A percentile compares a stretch with the other conserved stretches of the same genome.
phyloP scores from a whole-genome alignment of 805 yeast genomes.

The Wickerhamomyces strasburgensis region DNA sequence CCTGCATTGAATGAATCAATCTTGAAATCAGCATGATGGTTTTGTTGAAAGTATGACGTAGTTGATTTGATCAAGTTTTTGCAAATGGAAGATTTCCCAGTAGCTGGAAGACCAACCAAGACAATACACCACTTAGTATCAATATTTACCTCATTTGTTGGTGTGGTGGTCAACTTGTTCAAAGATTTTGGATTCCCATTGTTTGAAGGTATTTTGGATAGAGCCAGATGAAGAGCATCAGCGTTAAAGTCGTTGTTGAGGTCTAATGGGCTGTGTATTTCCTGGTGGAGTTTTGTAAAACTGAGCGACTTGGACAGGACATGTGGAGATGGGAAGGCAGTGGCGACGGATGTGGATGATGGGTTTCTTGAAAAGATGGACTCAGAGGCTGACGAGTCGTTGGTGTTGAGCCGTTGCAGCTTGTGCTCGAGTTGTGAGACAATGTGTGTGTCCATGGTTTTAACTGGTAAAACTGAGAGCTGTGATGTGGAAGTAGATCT shows the following conservation, averaged over 20 bases:
- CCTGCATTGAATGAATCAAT: conserved; percentile 67
- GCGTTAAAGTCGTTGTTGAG: conserved; percentile 2
- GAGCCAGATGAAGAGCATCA: conserved; percentile 16
- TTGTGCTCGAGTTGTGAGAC: conserved; percentile 8
- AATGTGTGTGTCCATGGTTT: conserved; percentile 4
- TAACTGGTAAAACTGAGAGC: neutral
- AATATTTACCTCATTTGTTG: conserved; percentile 20
- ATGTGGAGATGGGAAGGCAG: conserved; percentile 9
- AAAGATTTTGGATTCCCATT: conserved; percentile 18
- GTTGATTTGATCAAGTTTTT: conserved; percentile 56
- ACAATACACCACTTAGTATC: conserved; percentile 55
- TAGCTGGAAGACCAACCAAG: conserved; percentile 73
- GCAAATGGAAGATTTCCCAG: conserved; percentile 72
- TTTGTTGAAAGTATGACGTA: conserved; percentile 24
- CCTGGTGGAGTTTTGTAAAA: conserved; percentile 18
- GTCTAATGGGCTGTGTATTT: neutral
- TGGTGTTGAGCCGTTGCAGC: conserved; percentile 20
- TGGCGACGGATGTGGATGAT: conserved; percentile 21
- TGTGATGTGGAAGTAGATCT: neutral
- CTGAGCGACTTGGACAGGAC: conserved; percentile 14
- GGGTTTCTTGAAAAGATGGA: conserved; percentile 23
- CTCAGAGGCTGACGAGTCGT: conserved; percentile 15
- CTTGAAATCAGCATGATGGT: conserved; percentile 21
- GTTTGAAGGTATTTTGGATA: conserved; percentile 8
- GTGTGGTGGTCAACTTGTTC: conserved; percentile 24